Evolutionary conservation across 177 flowering plant species (phyloP), one percentile per base, ranked within the genome.

Genomic region (Telopea speciosissima): DNA sequence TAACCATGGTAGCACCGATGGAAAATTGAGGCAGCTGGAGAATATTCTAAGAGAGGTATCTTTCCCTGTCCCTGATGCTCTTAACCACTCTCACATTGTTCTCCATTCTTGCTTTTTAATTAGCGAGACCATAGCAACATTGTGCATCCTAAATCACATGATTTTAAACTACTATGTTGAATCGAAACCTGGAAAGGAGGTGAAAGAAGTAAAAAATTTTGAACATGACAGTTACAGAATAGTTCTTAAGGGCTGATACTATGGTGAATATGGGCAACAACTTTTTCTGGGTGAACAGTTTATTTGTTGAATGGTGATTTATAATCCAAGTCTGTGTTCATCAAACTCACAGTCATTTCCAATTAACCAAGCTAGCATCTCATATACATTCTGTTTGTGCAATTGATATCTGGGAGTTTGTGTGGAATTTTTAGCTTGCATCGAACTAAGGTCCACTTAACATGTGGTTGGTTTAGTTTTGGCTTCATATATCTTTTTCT

Each of bases 21-120:
- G 97, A 31, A 90, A 84, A 78, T 76, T 95, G 89, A 86, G 96
- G 74, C 91, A 84, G 73, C 70, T 95, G 81, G 97, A 92, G 75
- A 89, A 89, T 77, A 84, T 88, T 71, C 80, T 95, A 22, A 79
- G 88, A 82, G 97, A 95, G 96, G 99, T 93, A 87, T 52, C 0
- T 73, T 70, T 21, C 23, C 24, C 65, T 61, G 40, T 28, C 7
- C 5, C 0, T 0, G 7, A 7, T 54, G 62, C 24, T 45, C 40
- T 68, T 65, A 24, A 45, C 21, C 73, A 49, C 61, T 70, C 26
- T 1, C 23, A 9, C 24, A 23, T 25, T 26, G 5, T 63, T 45
- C 8, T 59, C 14, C 10, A 12, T 61, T 28, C 6, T 61, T 25
- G 8, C 1, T 11, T 56, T 26, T 33, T n/a, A 59, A 17, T 58